Evolutionary conservation across 306 rosid genomes (phyloP), one percentile per base, ranked within the genome.

Genomic region (Fragaria iinumae): DNA sequence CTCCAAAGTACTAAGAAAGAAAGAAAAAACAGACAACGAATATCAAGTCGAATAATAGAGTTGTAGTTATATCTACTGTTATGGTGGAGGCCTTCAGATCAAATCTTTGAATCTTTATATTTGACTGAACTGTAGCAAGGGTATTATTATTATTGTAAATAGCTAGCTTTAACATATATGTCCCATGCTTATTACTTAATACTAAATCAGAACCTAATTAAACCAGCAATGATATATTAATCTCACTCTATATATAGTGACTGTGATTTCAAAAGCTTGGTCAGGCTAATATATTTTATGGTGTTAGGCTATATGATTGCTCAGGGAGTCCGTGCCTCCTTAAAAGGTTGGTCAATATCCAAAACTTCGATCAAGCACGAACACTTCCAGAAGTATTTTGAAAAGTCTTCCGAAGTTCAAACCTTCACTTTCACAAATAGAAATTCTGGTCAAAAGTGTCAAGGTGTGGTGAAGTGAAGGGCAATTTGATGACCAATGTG

Each of bases 341-440:
- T 63, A 32, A 63, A 63, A 63, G 68, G 43, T 32, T 29, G n/a
- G 68, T 63, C 68, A 63, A 13, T 13, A 5, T 62, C 36, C 17
- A 11, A 62, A 32, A 11, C 18, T 63, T 63, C 43, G 43, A 56
- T 56, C 62, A n/a, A 63, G 41, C 1, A 63, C 32, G 68, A 71
- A 74, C 81, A 77, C 81, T 75, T 83, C 82, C 71, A 75, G 83
- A 86, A 80, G 73, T 12, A 29, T 75, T 56, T 82, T 80, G 79
- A 80, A 74, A 44, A 76, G 75, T 79, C 79, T 65, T 20, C 64
- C 11, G 47, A 50, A 67, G 62, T 70, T 69, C 80, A 68, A 73
- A 73, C 20, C 60, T 76, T 47, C 74, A 62, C 66, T 77, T 53
- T 59, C 20, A 50, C 20, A 2, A 14, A 60, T 12, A 20, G 17